Base-by-base conservation (phyloP, 495 filamentous ascomycete species). In the Penicillium tannophilum region DNA sequence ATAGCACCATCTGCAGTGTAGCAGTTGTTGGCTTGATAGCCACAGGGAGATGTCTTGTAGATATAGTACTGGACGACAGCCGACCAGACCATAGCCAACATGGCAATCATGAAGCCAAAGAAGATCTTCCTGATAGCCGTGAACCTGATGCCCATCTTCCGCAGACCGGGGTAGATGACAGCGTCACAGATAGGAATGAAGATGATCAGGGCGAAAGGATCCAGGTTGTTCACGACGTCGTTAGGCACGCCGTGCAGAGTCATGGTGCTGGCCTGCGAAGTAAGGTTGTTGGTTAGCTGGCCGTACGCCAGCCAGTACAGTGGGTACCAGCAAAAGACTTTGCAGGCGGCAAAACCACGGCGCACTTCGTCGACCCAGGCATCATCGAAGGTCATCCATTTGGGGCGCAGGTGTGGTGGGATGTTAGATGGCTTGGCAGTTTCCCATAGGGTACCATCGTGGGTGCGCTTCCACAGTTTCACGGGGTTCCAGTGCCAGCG, bases 381-480 rank as follows among this genome's bases (percentile, higher is more conserved):
- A 61, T 92, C 89, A 56, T 90, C 86, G 56, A 90, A 92, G 17
- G 80, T 83, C 86, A 89, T 89, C 87, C 86, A 89, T 9, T 24
- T 69, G 62, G 59, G 76, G 45, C 45, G 45, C 56, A 52, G 73
- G 63, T 46, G 72, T 1, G 56, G 30, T 2, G 72, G 75, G 42
- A 84, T 66, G 12, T 79, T 75, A 54, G 76, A 83, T 17, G 89
- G 89, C 77, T 90, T 90, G 39, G 85, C 85, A 16, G 70, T 63
- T 23, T 87, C 79, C 83, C 87, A 90, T 69, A 87, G 86, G 2
- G 68, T 48, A 14, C 72, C 79, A 0, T 75, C 77, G 31, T 79
- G 30, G 16, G 59, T 77, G 10, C 47, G 81, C 30, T 81, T 78
- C 61, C 63, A 73, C 64, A 68, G 30, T 42, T 68, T 65, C 16